Conservation (phyloP, 768 basidiomycete genomes). For the Xerocomellus intermedius region DNA sequence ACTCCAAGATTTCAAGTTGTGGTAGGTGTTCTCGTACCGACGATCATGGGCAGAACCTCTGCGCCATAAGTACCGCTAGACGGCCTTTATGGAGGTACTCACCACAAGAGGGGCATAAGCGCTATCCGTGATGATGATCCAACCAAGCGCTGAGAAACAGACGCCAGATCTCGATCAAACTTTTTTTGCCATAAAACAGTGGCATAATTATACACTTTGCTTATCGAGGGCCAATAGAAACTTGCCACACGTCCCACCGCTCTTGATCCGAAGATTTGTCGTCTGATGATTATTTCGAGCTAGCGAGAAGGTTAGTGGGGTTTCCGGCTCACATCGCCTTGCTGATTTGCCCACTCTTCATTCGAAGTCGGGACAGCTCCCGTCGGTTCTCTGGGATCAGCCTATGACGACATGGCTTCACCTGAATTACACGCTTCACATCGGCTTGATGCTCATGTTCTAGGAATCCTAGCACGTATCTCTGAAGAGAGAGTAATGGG, state of each 20-base stretch:
- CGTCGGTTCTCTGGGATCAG: conserved; percentile 51
- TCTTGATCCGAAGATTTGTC: conserved; percentile 93
- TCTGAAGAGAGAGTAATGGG: conserved; percentile 58
- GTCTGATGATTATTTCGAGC: conserved; percentile 93
- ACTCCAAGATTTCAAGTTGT: conserved; percentile 18
- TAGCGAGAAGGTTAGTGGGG: conserved; percentile 67
- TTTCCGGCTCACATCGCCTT: background rate
- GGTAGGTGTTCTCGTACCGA: background rate
- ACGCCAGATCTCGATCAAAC: background rate
- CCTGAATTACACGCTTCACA: conserved; percentile 59
- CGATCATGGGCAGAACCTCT: background rate
- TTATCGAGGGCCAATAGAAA: conserved; percentile 75
- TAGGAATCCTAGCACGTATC: conserved; percentile 35
- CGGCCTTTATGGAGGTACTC: background rate
- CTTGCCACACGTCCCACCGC: conserved; percentile 86
- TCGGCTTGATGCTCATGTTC: conserved; percentile 42
- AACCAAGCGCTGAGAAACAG: conserved; percentile 15
- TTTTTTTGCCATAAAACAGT: background rate
- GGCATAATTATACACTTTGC: no score
- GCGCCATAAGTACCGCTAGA: background rate
- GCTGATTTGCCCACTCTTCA: background rate
- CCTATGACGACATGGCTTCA: conserved; percentile 72
- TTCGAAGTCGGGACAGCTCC: conserved; percentile 17
- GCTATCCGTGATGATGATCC: background rate
- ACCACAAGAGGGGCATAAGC: background rate